Conservation (phyloP, 345 rosid species). For the Eucalyptus pauciflora region DNA sequence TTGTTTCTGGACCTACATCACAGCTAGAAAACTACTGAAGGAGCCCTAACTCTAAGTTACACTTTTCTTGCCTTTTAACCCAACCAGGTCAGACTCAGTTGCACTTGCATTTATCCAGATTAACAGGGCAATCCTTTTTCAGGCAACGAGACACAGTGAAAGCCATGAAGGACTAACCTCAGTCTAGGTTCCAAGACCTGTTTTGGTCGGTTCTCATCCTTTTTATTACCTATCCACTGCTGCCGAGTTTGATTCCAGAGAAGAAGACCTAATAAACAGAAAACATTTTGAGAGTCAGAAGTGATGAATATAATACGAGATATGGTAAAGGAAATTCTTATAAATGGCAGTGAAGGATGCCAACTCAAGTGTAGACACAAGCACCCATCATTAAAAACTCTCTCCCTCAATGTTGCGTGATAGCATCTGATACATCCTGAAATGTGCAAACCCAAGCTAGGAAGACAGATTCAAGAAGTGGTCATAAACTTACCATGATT, state of each 20-base stretch:
- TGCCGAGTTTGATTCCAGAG: constrained; percentile 84
- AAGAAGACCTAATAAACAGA: constrained; percentile 42
- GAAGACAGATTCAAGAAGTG: not conserved
- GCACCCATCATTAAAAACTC: not conserved
- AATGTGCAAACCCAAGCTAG: not conserved
- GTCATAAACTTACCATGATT: constrained; percentile 50
- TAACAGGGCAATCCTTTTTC: not conserved
- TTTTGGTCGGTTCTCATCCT: constrained; percentile 3
- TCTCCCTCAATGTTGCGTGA: not conserved
- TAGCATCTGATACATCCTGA: not conserved
- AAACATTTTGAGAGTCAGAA: not conserved
- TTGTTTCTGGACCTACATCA: not conserved
- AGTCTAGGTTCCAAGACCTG: constrained; percentile 40
- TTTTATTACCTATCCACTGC: constrained; percentile 62
- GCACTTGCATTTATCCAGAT: not conserved
- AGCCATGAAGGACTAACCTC: constrained; percentile 35
- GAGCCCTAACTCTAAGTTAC: not conserved
- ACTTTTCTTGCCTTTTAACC: not conserved
- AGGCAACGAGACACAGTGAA: not conserved
- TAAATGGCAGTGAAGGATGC: not conserved
- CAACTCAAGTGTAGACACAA: not conserved
- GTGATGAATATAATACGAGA: not conserved
- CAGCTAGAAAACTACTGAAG: not conserved
- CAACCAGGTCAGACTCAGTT: not conserved
- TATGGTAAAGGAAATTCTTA: not conserved